Evolutionary conservation across 148 eudicot species (phyloP), one percentile per base, ranked within the genome.

Genomic region (Fagopyrum esculentum): DNA sequence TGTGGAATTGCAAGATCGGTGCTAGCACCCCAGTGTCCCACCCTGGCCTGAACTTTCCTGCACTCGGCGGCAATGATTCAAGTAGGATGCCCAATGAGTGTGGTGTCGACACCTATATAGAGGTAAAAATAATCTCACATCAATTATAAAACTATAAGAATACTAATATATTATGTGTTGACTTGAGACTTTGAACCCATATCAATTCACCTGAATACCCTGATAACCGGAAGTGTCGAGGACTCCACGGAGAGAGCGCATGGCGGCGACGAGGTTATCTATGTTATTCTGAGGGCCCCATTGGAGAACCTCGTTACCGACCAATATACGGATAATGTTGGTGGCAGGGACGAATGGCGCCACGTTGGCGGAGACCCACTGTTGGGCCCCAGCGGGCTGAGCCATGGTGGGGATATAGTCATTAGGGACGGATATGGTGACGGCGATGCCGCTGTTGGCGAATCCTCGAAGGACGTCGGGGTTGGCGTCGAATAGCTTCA

Each of bases 261-360:
- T 93, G 15, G 96, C 98, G 8, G 86, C 64, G 16, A 93, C 96
- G 47, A 93, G 87, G 63, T 82, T 85, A 55, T 85, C 83, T 6
- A 77, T 78, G 11, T 83, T 73, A 49, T 77, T 75, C 15, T 86
- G 89, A 12, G 89, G 91, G 9, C 91, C 93, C 89, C 91, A 89
- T 64, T 93, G 98, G 51, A 93, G 93, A 26, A 93, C 83, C 78
- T 93, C 98, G 69, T 68, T 87, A 0, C 96, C 98, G 9, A 93
- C 85, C 26, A 84, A 47, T 15, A 93, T 69, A 50, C 88, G 79
- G 19, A 82, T 73, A 59, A 93, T 84, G 2, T 75, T 81, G 7
- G 96, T 90, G 7, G 73, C 86, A 48, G 51, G 51, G 11, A 48
- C 51, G 74, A 86, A 89, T 0, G 96, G 93, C 12, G 81, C 72